A percentile compares a stretch with the other conserved stretches of the same genome.
phyloP scores from a whole-genome alignment of 805 yeast species.

The Myxozyma neotropica region DNA sequence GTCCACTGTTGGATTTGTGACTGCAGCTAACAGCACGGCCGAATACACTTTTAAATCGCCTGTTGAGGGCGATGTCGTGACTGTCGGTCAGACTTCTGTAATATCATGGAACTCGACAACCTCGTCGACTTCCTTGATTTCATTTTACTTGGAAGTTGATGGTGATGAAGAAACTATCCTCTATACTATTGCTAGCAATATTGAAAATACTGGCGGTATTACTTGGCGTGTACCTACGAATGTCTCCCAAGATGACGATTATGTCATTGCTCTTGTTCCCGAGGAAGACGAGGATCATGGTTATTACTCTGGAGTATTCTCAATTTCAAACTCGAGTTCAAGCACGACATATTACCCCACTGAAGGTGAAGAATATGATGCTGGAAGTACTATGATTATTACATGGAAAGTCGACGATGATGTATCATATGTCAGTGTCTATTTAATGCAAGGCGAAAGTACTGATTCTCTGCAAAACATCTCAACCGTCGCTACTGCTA shows the following conservation, averaged over 20 bases:
- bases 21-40: background rate
- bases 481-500: constrained; percentile 4
- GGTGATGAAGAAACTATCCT: background rate
- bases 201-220: constrained; percentile 2
- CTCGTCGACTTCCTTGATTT: background rate
- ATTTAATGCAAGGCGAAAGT: constrained; percentile 5
- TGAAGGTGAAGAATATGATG: constrained; percentile 1
- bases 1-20: background rate
- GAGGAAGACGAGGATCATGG: background rate
- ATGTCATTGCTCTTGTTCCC: background rate
- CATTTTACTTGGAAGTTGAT: background rate
- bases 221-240: constrained; percentile 3
- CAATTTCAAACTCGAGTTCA: background rate
- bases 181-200: constrained; percentile 1
- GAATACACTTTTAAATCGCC: constrained; percentile 1
- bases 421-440: background rate
- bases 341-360: constrained; percentile 2
- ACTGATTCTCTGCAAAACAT: background rate
- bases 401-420: constrained; percentile 1
- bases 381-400: constrained; percentile 2
- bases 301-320: background rate
- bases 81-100: background rate
- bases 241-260: constrained; percentile 1
- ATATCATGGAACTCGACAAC: constrained; percentile 7
- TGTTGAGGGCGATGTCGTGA: background rate